Conservation (phyloP, 2,329 filamentous ascomycete genomes). For the Geosmithia morbida region DNA sequence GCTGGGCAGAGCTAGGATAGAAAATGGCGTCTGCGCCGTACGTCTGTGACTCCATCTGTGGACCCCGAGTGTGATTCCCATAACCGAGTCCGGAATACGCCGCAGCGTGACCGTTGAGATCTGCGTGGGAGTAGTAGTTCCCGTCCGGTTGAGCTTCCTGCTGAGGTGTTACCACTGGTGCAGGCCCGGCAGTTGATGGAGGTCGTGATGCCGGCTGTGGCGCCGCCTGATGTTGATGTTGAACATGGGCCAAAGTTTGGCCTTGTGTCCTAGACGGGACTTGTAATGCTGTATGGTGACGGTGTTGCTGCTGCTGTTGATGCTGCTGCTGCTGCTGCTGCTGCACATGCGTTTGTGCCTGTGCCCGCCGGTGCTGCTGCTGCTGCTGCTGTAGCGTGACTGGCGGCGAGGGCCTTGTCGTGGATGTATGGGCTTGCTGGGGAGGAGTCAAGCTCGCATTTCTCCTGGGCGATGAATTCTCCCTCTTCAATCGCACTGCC, state of each 20-base stretch:
- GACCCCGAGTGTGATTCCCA: slow-evolving; percentile 9
- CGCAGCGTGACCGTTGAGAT: slow-evolving; percentile 11
- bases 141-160: slow-evolving; percentile 7
- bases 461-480: background rate
- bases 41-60: background rate
- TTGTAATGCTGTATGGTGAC: background rate
- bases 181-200: background rate
- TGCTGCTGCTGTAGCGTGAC: slow-evolving; percentile 5
- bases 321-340: background rate
- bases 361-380: background rate
- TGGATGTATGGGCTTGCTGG: slow-evolving; percentile 3
- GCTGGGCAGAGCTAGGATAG: slow-evolving; percentile 11
- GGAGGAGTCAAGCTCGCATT: background rate
- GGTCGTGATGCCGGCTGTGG: background rate
- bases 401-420: background rate
- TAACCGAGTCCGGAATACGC: slow-evolving; percentile 15
- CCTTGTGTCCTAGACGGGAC: background rate
- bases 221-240: background rate
- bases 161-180: background rate
- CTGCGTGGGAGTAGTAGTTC: slow-evolving; percentile 12
- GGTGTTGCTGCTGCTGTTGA: background rate
- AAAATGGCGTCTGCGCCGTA: slow-evolving; percentile 10
- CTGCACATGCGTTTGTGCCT: background rate
- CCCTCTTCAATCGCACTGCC: background rate
- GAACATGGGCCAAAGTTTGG: background rate